Percentiles rank a stretch among this genome's conserved stretches.
These are phyloP conservation scores for Ophiostoma quercus DNA, from an alignment of 2,329 filamentous ascomycete species.

Conservation along the genomic window DNA sequence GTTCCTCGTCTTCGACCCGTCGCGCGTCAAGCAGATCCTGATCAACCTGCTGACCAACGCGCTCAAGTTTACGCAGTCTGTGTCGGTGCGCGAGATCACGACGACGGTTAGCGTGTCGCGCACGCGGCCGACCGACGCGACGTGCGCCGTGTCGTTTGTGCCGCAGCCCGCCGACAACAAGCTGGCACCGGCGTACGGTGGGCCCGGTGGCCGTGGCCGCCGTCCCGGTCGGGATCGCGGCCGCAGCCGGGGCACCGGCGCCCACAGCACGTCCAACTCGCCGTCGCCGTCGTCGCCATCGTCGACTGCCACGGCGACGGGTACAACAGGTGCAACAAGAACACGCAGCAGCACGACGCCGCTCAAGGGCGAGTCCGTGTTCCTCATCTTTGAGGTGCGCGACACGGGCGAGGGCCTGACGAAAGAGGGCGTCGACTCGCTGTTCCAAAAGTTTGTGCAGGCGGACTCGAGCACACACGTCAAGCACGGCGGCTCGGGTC, in stretches of 20 bases:
- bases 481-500: slow-evolving; percentile 71
- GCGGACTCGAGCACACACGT: slow-evolving; percentile 70
- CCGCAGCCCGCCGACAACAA: slow-evolving; percentile 39
- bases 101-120: slow-evolving; percentile 45
- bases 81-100: slow-evolving; percentile 51
- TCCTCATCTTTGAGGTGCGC: slow-evolving; percentile 66
- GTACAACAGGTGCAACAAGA: background rate
- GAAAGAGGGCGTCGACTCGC: slow-evolving; percentile 63
- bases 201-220: background rate
- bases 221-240: background rate
- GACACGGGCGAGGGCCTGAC: slow-evolving; percentile 73
- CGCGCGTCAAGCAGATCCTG: slow-evolving; percentile 68
- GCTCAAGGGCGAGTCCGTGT: slow-evolving; percentile 45
- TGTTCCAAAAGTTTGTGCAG: slow-evolving; percentile 77
- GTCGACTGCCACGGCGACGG: background rate
- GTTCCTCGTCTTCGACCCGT: slow-evolving; percentile 66
- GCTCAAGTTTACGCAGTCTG: slow-evolving; percentile 71
- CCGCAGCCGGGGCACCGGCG: slow-evolving; percentile 2
- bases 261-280: background rate
- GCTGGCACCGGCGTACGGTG: slow-evolving; percentile 19
- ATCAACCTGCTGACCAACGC: slow-evolving; percentile 79
- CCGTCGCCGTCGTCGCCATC: slow-evolving; percentile 2
- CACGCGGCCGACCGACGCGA: slow-evolving; percentile 38
- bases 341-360: background rate
- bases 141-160: slow-evolving; percentile 55